These are phyloP conservation scores for Jamesozyma rosinii DNA, from an alignment of 805 yeast genomes.

Conservation along the genomic window DNA sequence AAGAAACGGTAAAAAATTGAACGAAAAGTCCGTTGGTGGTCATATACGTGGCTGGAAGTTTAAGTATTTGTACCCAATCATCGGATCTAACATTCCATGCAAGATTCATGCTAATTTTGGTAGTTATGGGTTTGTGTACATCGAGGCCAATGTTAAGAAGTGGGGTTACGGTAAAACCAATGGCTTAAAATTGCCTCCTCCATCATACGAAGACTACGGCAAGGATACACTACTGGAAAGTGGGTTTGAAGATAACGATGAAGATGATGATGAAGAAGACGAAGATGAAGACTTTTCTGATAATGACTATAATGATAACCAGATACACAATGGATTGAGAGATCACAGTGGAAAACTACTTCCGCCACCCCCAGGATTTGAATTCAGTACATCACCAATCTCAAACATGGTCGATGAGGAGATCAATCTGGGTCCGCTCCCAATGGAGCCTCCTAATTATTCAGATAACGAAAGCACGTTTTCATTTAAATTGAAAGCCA, in stretches of 20 bases:
- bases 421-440: slow-evolving; percentile 28
- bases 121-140: slow-evolving; percentile 78
- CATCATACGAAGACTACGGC: slow-evolving; percentile 74
- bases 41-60: slow-evolving; percentile 64
- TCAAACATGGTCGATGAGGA: slow-evolving; percentile 19
- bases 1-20: slow-evolving; percentile 81
- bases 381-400: slow-evolving; percentile 25
- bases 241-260: slow-evolving; percentile 42
- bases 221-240: slow-evolving; percentile 71
- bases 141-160: slow-evolving; percentile 86
- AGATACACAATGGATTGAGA: slow-evolving; percentile 16
- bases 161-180: slow-evolving; percentile 93
- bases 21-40: slow-evolving; percentile 74
- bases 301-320: slow-evolving; percentile 22
- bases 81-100: slow-evolving; percentile 79
- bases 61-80: slow-evolving; percentile 70
- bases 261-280: slow-evolving; percentile 29
- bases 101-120: slow-evolving; percentile 85
- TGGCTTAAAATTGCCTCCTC: slow-evolving; percentile 88
- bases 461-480: slow-evolving; percentile 14
- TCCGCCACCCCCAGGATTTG: slow-evolving; percentile 34
- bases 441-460: slow-evolving; percentile 34
- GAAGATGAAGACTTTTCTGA: slow-evolving; percentile 32
- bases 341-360: slow-evolving; percentile 23
- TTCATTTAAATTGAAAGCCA: not conserved